Base-by-base conservation (phyloP, 345 rosid genomes). In the Aquilaria yunnanensis region DNA sequence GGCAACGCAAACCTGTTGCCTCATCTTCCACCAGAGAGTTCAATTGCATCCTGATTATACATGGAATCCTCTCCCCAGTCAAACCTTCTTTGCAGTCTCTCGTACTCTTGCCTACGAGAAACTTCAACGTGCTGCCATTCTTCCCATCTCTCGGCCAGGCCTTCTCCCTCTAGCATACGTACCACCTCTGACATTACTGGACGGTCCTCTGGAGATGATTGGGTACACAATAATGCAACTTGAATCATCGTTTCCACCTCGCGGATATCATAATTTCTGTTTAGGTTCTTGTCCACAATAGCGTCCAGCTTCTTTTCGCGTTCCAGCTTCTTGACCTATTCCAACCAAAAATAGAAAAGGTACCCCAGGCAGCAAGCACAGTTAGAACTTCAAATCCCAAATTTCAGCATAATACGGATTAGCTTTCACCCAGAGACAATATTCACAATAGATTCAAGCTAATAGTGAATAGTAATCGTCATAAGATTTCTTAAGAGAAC, bases 141-240 rank as follows among this genome's bases (percentile, higher is more conserved):
- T 78, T 88, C 93, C 99, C 99, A 90, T 73, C 96, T 85, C 80
- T 94, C 96, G 0, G 97, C 97, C 30, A 90, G 75, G 53, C 96
- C 99, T 67, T 94, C 99, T 51, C 99, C 99, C 79, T 94, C 99
- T 60, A 94, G 77, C 99, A 94, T 90, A 80, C 96, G 65, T 30
- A 85, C 92, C 52, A 94, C 99, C 59, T 88, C 99, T 0, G 97
- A 88, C 97, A 90, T 94, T 8, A 82, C 76, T 2, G 96, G 97
- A 37, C 97, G 81, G 9, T 86, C 97, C 78, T 90, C 95, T 0
- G 99, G 95, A 0, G 95, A 85, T 16, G 80, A 77, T 74, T 90
- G 97, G 12, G 97, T 94, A 60, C 99, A 86, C 9, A 90, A 85
- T 74, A 90, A 72, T 34, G 99, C 93, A 57, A 90, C 97, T 73